Conservation (phyloP, 2,329 filamentous ascomycete genomes). For the Fusarium papillatum region DNA sequence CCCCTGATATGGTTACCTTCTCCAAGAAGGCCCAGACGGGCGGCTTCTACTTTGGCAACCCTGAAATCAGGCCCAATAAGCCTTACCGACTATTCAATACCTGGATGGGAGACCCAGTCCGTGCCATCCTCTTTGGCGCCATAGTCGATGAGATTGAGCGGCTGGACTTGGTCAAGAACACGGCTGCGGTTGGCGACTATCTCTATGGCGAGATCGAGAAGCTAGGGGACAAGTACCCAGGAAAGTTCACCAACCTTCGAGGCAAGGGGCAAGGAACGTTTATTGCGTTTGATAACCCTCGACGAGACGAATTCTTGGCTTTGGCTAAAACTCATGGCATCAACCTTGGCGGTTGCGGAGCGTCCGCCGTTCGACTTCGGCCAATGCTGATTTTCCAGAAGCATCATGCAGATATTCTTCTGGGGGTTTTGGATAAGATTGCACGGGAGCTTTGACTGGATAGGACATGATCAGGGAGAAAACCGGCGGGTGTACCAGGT, state of each 20-base stretch:
- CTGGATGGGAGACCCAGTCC: slow-evolving; percentile 94
- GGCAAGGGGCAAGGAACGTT: neutral
- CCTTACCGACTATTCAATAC: slow-evolving; percentile 97
- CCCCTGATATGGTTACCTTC: slow-evolving; percentile 95
- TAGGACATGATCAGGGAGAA: neutral
- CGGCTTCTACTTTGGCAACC: slow-evolving; percentile 61
- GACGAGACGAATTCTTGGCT: neutral
- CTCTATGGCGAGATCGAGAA: neutral
- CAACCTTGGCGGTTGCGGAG: neutral
- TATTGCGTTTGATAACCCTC: neutral
- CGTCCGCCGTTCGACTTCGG: neutral
- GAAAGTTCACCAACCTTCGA: neutral
- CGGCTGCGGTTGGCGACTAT: neutral
- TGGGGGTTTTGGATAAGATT: neutral
- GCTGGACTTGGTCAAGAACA: neutral
- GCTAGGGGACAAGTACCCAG: neutral
- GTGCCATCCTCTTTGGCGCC: slow-evolving; percentile 85
- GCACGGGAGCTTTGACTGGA: neutral
- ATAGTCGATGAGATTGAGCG: slow-evolving; percentile 81
- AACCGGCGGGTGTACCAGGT: neutral
- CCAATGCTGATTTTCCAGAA: slow-evolving; percentile 2
- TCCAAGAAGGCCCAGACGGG: slow-evolving; percentile 60
- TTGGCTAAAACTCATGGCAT: neutral
- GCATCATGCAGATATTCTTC: neutral
- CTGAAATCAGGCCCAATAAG: slow-evolving; percentile 85